Evolutionary conservation across 2,329 filamentous ascomycete genomes (phyloP), one percentile per base, ranked within the genome.

Genomic region (Colletotrichum phormii): DNA sequence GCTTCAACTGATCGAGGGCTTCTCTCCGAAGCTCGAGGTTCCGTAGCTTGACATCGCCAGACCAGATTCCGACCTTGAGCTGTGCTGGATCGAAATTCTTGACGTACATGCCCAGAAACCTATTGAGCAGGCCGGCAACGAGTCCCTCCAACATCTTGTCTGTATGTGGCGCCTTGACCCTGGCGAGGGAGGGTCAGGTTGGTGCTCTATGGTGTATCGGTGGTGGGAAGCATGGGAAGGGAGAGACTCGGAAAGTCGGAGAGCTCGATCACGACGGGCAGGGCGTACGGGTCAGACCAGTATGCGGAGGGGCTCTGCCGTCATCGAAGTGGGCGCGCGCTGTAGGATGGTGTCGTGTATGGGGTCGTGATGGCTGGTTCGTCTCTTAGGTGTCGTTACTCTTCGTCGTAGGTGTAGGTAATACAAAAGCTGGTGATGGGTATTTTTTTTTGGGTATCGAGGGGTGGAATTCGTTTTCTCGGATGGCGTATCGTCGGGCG

Each of bases 71-170:
- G 75, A 99, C 95, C 82, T 99, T 99, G 76, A 99, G 89, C 86
- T 99, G 97, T 79, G 95, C 93, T 67, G 97, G 95, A 84, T 99
- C 97, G 82, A 99, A 99, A 85, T 99, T 98, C 89, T 97, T 95
- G 84, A 99, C 96, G 84, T 99, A 99, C 93, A 98, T 98, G 89
- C 97, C 97, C 90, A 99, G 86, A 85, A 99, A 98, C 87, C 97
- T 94, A 87, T 99, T 99, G 79, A 99, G 92, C 87, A 99, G 89
- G 85, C 96, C 97, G 79, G 97, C 95, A 76, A 98, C 97, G 78
- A 99, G 89, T 77, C 95, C 94, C 89, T 99, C 97, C 86, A 99
- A 91, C 97, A 99, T 99, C 80, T 82, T 88, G 88, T 85, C 82
- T 82, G 82, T 78, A 78, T 82, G 18, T 22, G 81, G 81, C 87